Conservation (phyloP, 192 early-diverging fungal species). For the Lobosporangium transversale region DNA sequence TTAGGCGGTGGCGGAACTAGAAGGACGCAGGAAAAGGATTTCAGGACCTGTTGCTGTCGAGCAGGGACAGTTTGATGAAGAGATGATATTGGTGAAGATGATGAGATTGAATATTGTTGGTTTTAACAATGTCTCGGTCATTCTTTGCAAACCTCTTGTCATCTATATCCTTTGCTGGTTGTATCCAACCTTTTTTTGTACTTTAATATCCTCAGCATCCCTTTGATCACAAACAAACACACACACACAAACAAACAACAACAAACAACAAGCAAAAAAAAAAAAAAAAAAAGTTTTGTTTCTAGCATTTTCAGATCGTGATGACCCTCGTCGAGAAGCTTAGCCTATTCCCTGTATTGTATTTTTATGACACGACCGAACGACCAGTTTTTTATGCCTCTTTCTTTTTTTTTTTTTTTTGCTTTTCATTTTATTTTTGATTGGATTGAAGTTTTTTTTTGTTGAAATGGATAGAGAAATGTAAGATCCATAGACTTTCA, state of each 20-base stretch:
- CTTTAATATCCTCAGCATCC: not conserved
- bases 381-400: conserved; percentile 10
- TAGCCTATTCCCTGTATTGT: not conserved
- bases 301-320: conserved; percentile 25
- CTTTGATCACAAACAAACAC: conserved; percentile 1
- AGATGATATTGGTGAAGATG: conserved; percentile 6
- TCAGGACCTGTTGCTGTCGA: conserved; percentile 1
- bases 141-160: not conserved
- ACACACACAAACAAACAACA: too few species aligned
- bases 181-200: not conserved
- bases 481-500: too few species aligned
- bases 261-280: too few species aligned
- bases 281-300: too few species aligned
- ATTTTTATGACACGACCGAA: conserved; percentile 30
- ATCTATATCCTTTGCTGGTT: not conserved
- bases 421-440: not conserved
- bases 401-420: not conserved
- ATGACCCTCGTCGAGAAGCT: conserved; percentile 30
- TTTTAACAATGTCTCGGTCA: not conserved
- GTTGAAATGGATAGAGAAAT: too few species aligned
- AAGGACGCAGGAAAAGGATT: conserved; percentile 37
- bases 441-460: too few species aligned
- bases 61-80: conserved; percentile 16
- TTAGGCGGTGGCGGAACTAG: conserved; percentile 45
- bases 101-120: conserved; percentile 30